phyloP scores from a whole-genome alignment of 1,284 basidiomycete species.

The Wallemia ichthyophaga region DNA sequence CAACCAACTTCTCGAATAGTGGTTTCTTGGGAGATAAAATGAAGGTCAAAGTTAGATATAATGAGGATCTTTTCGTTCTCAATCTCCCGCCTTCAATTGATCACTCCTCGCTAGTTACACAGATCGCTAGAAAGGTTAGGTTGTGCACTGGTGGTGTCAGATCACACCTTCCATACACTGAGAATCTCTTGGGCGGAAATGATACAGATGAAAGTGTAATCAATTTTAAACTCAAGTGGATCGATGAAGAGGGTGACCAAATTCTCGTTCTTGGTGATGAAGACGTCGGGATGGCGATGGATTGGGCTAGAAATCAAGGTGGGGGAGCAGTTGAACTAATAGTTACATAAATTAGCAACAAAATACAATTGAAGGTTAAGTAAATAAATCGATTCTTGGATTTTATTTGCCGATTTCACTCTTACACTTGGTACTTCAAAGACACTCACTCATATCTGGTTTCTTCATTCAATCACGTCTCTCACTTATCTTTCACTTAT shows the following conservation, averaged over 20 bases:
- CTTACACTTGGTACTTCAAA: neutral
- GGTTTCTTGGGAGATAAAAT: constrained; percentile 19
- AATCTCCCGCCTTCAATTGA: constrained; percentile 47
- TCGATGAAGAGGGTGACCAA: constrained; percentile 67
- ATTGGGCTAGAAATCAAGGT: constrained; percentile 11
- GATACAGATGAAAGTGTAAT: constrained; percentile 34
- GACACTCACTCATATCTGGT: neutral
- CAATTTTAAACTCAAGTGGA: constrained; percentile 43
- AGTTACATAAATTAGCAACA: neutral
- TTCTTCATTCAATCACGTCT: neutral
- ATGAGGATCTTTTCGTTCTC: constrained; percentile 71
- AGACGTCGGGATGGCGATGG: constrained; percentile 68
- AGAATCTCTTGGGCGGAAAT: neutral
- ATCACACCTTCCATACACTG: neutral
- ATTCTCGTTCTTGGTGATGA: constrained; percentile 57
- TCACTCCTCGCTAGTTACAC: constrained; percentile 53
- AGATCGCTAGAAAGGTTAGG: constrained; percentile 70
- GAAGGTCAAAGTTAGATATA: constrained; percentile 61
- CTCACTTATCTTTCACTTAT: neutral
- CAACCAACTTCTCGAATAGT: constrained; percentile 7
- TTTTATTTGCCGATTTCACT: neutral
- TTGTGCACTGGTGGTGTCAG: constrained; percentile 41
- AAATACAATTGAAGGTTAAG: neutral
- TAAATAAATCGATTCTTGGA: neutral
- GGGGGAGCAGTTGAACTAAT: neutral